Percentiles rank a stretch among this genome's conserved stretches.
Conservation (phyloP, 495 filamentous ascomycete genomes). For the Cairneyella variabilis region DNA sequence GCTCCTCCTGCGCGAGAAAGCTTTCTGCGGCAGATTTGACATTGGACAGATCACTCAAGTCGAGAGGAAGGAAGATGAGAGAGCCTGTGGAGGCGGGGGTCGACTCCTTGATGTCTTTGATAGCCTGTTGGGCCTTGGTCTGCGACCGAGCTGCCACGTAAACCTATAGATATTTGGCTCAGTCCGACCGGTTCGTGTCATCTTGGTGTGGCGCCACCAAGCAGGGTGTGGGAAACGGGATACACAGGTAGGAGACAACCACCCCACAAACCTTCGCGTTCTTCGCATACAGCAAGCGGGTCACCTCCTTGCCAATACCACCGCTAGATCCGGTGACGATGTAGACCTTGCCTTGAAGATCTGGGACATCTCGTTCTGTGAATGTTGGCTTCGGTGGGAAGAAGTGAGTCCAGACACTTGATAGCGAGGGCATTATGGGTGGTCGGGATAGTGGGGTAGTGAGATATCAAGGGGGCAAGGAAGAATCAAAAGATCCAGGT, state of each 20-base stretch:
- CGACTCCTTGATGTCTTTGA: slow-evolving; percentile 37
- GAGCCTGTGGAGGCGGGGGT: slow-evolving; percentile 19
- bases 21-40: slow-evolving; percentile 26
- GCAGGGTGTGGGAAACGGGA: too few species aligned
- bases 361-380: slow-evolving; percentile 5
- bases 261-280: too few species aligned
- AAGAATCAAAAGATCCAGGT: too few species aligned
- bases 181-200: too few species aligned
- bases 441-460: too few species aligned
- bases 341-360: slow-evolving; percentile 12
- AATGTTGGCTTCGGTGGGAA: slow-evolving; percentile 6
- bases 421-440: too few species aligned
- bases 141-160: slow-evolving; percentile 58
- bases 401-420: background rate
- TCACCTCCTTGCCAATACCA: slow-evolving; percentile 63
- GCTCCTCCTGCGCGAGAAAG: slow-evolving; percentile 35
- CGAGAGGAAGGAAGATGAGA: slow-evolving; percentile 38
- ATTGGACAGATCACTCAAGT: slow-evolving; percentile 34
- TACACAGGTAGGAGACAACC: too few species aligned
- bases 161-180: too few species aligned
- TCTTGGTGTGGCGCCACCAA: too few species aligned
- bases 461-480: too few species aligned
- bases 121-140: slow-evolving; percentile 46
- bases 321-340: slow-evolving; percentile 10
- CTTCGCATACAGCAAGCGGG: slow-evolving; percentile 58